Percentiles rank a stretch among this genome's conserved stretches.
phyloP scores from a whole-genome alignment of 805 yeast genomes.

The Blastobotrys parvus region DNA sequence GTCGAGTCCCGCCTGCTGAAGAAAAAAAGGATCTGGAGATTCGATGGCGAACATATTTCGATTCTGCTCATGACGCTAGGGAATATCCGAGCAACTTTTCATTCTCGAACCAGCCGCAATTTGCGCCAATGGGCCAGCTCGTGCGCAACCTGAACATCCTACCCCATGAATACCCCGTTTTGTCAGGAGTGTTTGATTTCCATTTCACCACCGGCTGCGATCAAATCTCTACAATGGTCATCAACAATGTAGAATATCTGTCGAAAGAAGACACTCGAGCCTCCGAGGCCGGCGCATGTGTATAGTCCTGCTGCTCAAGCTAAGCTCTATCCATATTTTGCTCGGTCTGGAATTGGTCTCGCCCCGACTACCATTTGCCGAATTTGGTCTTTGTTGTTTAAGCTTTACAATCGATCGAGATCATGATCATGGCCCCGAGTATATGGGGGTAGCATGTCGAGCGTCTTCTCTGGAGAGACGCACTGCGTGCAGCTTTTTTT shows the following conservation, averaged over 20 bases:
- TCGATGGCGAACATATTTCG: constrained; percentile 10
- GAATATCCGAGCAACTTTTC: constrained; percentile 3
- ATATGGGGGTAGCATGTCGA: too few species aligned
- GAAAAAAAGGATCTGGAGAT: constrained; percentile 2
- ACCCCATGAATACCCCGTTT: constrained; percentile 29
- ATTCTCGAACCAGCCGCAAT: not conserved
- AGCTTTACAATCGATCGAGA: too few species aligned
- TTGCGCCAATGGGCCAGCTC: constrained; percentile 9
- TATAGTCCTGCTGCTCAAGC: too few species aligned
- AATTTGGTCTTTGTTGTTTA: too few species aligned
- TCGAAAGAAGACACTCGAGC: constrained; percentile 19
- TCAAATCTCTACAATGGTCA: constrained; percentile 21
- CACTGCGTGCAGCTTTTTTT: too few species aligned
- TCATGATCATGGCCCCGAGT: too few species aligned
- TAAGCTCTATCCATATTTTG: too few species aligned
- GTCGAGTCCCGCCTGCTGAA: constrained; percentile 6
- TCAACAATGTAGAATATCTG: constrained; percentile 28
- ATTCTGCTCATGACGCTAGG: not conserved
- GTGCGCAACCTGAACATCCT: constrained; percentile 21
- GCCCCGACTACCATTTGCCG: too few species aligned
- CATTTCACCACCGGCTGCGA: constrained; percentile 22
- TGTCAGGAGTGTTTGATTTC: constrained; percentile 31
- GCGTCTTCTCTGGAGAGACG: too few species aligned
- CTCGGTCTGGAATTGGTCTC: too few species aligned
- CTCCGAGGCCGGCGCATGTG: not conserved